Base-by-base conservation (phyloP, 2,329 filamentous ascomycete species). In the Alternaria hordeiaustralica region DNA sequence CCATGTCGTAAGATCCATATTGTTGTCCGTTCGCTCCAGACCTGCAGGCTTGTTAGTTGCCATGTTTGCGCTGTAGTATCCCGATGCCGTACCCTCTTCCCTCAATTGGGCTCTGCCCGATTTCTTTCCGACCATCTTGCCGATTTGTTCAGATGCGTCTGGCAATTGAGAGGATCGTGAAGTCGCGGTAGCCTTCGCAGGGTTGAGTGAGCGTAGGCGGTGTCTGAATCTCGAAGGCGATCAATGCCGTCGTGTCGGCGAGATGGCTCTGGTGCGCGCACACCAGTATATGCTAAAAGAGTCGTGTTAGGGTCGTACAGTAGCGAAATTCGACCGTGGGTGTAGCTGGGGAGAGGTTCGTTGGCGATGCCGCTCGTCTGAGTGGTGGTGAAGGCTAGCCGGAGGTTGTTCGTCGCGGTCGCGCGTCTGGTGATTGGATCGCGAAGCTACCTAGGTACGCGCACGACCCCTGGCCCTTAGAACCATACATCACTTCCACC, bases 1-100 rank as follows among this genome's bases (percentile, higher is more conserved):
- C 95, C 96, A 99, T 79, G 87, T 96, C 51, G 94, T 92, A 77
- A 96, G 88, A 78, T 94, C 96, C 91, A 99, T 95, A 82, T 95
- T 94, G 88, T 99, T 99, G 85, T 99, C 96, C 64, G 96, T 98
- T 78, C 95, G 89, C 83, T 97, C 93, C 69, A 99, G 89, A 70
- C 96, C 95, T 97, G 78, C 23, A 49, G 18, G 18, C 25, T 53
- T 55, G 65, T 74, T 36, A 69, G 65, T 54, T 54, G 23, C 20
- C 44, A 43, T 50, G 5, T 45, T 41, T 33, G 18, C 50, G 44
- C 33, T n/a, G 28, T 54, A 55, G 33, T 33, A 18, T 33, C 15
- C 44, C 21, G 45, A 23, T 43, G 63, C 72, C 73, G 21, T 79
- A 84, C 84, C 84, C 76, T 91, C 87, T 79, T 90, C 88, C 75